These are phyloP conservation scores for Cryphonectria carpinicola DNA, from an alignment of 2,329 filamentous ascomycete species.

Conservation along the genomic window DNA sequence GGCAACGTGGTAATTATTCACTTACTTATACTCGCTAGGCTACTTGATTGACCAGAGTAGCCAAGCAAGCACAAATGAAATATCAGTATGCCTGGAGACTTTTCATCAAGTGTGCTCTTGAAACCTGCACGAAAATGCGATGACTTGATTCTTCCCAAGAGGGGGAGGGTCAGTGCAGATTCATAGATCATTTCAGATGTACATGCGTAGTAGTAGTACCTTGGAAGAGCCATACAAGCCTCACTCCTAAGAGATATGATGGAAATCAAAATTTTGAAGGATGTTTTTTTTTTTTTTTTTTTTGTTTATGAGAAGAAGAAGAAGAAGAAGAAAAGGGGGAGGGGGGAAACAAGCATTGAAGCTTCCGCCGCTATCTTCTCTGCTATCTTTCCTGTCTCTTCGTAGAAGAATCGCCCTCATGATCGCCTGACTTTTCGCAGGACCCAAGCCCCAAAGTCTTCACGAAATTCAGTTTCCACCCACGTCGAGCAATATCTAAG, in stretches of 20 bases:
- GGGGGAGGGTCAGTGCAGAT: not conserved
- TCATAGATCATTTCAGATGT: not conserved
- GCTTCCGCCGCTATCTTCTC: not conserved
- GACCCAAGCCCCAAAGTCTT: not conserved
- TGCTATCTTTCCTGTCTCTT: not conserved
- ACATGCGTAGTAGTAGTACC: too few species aligned
- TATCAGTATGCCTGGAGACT: not conserved
- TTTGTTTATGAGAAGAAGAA: too few species aligned
- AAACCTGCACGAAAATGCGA: not conserved
- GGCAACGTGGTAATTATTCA: not conserved
- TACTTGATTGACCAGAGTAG: not conserved
- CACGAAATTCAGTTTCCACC: not conserved
- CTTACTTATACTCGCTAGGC: not conserved
- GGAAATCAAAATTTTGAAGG: not conserved
- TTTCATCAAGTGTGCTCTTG: not conserved
- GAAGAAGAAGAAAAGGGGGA: fast-evolving
- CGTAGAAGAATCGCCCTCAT: not conserved
- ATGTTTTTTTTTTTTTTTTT: too few species aligned
- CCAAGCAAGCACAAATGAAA: not conserved
- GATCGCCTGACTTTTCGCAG: not conserved
- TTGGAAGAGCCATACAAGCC: not conserved
- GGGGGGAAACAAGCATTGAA: not conserved
- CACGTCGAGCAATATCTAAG: not conserved
- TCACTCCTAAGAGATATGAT: not conserved
- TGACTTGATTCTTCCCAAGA: not conserved